A percentile compares a stretch with the other conserved stretches of the same genome.
Evolutionary conservation across 306 rosid species (phyloP).

Genomic region (Crotalaria pallida): DNA sequence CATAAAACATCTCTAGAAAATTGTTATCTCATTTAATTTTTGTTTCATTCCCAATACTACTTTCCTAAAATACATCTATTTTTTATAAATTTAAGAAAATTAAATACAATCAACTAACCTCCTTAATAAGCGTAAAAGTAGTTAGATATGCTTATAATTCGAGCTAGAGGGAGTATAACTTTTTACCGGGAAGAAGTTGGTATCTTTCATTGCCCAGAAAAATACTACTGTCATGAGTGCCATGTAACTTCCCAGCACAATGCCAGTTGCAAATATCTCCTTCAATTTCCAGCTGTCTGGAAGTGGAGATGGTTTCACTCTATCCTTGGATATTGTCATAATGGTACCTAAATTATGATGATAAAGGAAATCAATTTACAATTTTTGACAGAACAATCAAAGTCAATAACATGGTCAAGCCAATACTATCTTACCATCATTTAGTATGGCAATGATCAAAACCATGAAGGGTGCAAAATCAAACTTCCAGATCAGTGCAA

Average conservation of each 20-base stretch:
- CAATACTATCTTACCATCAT: no score
- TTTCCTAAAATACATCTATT: no score
- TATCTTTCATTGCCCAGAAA: conserved; percentile 66
- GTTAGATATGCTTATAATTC: no score
- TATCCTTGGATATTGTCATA: conserved; percentile 89
- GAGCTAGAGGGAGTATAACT: neutral
- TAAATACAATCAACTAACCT: no score
- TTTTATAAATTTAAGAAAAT: no score
- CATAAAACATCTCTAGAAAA: no score
- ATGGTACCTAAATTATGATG: conserved; percentile 60
- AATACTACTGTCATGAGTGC: conserved; percentile 91
- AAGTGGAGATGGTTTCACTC: conserved; percentile 90
- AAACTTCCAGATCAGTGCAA: conserved; percentile 88
- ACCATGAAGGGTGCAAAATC: conserved; percentile 99
- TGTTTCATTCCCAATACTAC: no score
- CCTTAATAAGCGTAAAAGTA: no score
- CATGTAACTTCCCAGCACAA: conserved; percentile 88
- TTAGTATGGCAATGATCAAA: conserved; percentile 81
- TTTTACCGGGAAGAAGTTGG: conserved; percentile 70
- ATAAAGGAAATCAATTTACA: conserved; percentile 15
- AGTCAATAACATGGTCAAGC: neutral
- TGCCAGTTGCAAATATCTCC: conserved; percentile 91
- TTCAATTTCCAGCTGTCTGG: conserved; percentile 92
- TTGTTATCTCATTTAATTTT: no score
- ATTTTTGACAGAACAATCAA: neutral